Evolutionary conservation across 768 basidiomycete species (phyloP), one percentile per base, ranked within the genome.

Genomic region (Pleurotus sapidus): DNA sequence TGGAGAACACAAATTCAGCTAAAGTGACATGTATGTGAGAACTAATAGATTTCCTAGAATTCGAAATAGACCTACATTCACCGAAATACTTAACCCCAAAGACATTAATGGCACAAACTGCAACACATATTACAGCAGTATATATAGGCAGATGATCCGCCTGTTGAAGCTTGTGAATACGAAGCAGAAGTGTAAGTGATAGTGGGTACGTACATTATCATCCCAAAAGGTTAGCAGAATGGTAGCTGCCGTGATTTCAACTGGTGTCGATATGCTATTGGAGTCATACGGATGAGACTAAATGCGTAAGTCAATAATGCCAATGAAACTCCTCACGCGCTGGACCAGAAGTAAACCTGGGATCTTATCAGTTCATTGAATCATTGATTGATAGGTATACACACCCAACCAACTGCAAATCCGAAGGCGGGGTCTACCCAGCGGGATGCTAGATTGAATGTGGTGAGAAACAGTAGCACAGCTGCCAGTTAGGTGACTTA

Each of bases 161-260:
- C 82, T 85, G 61, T 38, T 46, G 9, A 49, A n/a, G 17, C 17
- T n/a, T 20, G 27, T 34, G 11, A 61, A 15, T 23, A 42, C 40
- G 37, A 20, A 46, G 34, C 8, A 50, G 46, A 51, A 58, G 39
- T 3, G 39, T 23, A 39, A 4, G 18, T 14, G 45, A 38, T 5
- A 67, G 23, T 15, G 15, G 11, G 7, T n/a, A 40, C 76, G 54
- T 60, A 85, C 84, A 61, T 86, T 73, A 34, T 70, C 62, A 68
- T 88, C 85, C 89, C 89, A 92, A 72, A 84, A 91, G 12, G 80
- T 76, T 56, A 91, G 74, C 5, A 93, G 69, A 45, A 91, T 78
- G n/a, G 83, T 78, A 11, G 87, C 83, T 3, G 89, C 89, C 1
- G 84, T 84, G 56, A 93, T 78, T 71, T 91, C 89, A 15, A 85